These are phyloP conservation scores for Phytomonas francai DNA, from an alignment of 208 protist species.

Conservation along the genomic window DNA sequence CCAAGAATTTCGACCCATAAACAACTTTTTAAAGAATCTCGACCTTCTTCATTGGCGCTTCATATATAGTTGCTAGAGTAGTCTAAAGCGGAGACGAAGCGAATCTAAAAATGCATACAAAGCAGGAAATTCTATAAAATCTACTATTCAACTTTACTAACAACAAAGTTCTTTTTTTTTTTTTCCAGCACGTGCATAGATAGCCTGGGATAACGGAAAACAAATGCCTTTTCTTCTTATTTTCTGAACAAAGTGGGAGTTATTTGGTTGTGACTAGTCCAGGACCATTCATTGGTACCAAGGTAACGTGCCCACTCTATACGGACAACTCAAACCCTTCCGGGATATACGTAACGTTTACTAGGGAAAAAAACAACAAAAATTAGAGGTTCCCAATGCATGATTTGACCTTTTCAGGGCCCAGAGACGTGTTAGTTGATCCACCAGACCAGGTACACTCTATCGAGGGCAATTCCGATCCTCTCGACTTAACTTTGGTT, in stretches of 20 bases:
- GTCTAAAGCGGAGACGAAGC: background rate
- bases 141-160: too few relatives aligned
- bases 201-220: background rate
- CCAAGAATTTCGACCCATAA: slow-evolving; percentile 37
- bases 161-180: background rate
- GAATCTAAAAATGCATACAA: slow-evolving; percentile 3
- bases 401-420: background rate
- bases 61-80: slow-evolving; percentile 1
- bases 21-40: background rate
- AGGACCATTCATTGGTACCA: background rate
- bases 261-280: background rate
- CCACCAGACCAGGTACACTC: background rate
- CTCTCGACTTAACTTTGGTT: background rate
- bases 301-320: background rate
- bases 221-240: background rate
- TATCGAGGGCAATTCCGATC: background rate
- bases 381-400: background rate
- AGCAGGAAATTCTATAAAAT: too few relatives aligned
- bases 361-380: too few relatives aligned
- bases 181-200: background rate
- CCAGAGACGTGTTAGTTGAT: background rate
- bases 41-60: background rate
- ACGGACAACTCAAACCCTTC: background rate
- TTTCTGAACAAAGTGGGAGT: background rate
- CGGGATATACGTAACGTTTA: background rate